Conservation (phyloP, 83 land plant genomes). For the Picea engelmannii region DNA sequence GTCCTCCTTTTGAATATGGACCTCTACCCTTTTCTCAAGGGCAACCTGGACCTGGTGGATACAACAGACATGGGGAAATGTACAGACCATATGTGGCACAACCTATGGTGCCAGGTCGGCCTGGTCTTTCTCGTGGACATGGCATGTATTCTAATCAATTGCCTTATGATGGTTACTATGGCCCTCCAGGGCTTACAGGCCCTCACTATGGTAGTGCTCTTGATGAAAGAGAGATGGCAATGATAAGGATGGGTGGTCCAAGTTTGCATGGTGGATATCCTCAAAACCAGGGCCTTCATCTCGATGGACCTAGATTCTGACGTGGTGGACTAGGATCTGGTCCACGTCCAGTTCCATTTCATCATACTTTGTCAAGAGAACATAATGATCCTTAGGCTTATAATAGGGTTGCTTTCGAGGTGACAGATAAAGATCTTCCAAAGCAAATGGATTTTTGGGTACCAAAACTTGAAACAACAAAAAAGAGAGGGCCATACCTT, state of each 20-base stretch:
- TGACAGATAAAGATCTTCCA: constrained; percentile 38
- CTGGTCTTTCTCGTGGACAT: constrained; percentile 47
- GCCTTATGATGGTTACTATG: constrained; percentile 60
- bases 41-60: constrained; percentile 41
- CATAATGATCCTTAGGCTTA: neutral
- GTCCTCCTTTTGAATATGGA: constrained; percentile 33
- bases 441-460: constrained; percentile 39
- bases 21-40: constrained; percentile 27
- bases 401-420: constrained; percentile 14
- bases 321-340: constrained; percentile 7
- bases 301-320: neutral
- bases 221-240: constrained; percentile 37
- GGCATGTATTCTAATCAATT: constrained; percentile 49
- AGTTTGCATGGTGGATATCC: constrained; percentile 33
- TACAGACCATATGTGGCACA: constrained; percentile 48
- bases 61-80: constrained; percentile 31
- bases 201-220: constrained; percentile 20
- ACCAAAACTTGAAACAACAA: too few relatives aligned
- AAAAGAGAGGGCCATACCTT: too few relatives aligned
- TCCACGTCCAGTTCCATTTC: neutral
- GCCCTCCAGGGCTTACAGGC: constrained; percentile 27
- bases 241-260: constrained; percentile 35
- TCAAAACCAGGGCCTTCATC: constrained; percentile 26
- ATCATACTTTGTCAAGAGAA: constrained; percentile 5
- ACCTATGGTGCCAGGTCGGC: constrained; percentile 27